A percentile compares a stretch with the other conserved stretches of the same genome.
Evolutionary conservation across 2,329 filamentous ascomycete species (phyloP).

Genomic region (Cytospora schulzeri): DNA sequence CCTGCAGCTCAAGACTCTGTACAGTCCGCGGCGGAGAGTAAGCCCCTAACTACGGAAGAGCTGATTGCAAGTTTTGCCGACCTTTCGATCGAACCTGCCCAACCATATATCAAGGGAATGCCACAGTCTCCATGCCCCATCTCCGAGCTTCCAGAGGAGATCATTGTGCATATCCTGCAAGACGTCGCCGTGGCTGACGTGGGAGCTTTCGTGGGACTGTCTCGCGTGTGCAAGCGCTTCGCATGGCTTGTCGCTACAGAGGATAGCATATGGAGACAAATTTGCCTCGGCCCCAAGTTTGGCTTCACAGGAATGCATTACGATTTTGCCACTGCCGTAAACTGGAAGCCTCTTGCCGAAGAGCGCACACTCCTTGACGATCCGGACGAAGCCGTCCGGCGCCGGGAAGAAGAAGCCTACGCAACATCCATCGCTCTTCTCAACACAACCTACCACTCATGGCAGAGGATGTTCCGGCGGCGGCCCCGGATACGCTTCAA

Average conservation of each 20-base stretch:
- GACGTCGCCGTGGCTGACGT: slow-evolving; percentile 75
- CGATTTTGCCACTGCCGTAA: slow-evolving; percentile 65
- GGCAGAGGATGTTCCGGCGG: slow-evolving; percentile 73
- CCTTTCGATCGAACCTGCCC: slow-evolving; percentile 67
- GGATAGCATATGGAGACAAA: slow-evolving; percentile 80
- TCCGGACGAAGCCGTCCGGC: slow-evolving; percentile 41
- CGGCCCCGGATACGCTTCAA: slow-evolving; percentile 91
- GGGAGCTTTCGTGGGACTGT: slow-evolving; percentile 72
- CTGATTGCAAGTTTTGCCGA: slow-evolving; percentile 76
- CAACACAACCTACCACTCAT: slow-evolving; percentile 50
- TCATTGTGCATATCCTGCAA: slow-evolving; percentile 76
- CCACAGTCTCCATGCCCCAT: slow-evolving; percentile 80
- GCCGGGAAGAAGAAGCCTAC: slow-evolving; percentile 38
- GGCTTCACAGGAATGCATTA: slow-evolving; percentile 87
- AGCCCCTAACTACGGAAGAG: slow-evolving; percentile 60
- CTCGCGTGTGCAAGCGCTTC: slow-evolving; percentile 82
- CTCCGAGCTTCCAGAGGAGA: slow-evolving; percentile 75
- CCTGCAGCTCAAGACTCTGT: slow-evolving; percentile 30
- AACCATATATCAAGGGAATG: slow-evolving; percentile 71
- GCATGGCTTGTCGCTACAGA: slow-evolving; percentile 85
- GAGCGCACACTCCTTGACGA: slow-evolving; percentile 34
- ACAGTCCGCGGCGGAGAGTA: slow-evolving; percentile 45
- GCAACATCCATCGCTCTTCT: slow-evolving; percentile 46
- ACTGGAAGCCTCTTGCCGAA: slow-evolving; percentile 52
- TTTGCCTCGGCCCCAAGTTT: slow-evolving; percentile 70